These are phyloP conservation scores for Tolypocladium capitatum DNA, from an alignment of 2,329 filamentous ascomycete genomes.

Conservation along the genomic window DNA sequence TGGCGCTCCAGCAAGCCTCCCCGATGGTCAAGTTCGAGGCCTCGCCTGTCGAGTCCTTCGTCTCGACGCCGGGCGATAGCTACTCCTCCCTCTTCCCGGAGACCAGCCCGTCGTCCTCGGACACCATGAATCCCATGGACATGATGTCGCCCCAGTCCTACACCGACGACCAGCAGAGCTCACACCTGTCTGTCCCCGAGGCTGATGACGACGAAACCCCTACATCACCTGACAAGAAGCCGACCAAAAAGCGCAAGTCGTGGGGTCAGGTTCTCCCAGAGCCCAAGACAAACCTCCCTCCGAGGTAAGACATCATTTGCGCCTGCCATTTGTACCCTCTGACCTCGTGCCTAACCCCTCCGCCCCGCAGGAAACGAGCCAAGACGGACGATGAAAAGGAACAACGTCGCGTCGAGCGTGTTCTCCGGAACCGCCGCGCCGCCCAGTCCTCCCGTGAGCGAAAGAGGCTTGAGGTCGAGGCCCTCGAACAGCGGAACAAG, in stretches of 20 bases:
- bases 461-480: conserved; percentile 79
- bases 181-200: conserved; percentile 7
- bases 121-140: conserved; percentile 31
- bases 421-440: conserved; percentile 88
- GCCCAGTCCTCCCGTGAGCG: conserved; percentile 94
- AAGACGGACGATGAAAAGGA: conserved; percentile 99
- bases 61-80: conserved; percentile 35
- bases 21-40: conserved; percentile 38
- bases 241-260: conserved; percentile 87
- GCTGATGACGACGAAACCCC: conserved; percentile 7
- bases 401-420: conserved; percentile 90
- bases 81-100: conserved; percentile 35
- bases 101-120: conserved; percentile 14
- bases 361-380: conserved; percentile 63
- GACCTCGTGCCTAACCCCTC: neutral
- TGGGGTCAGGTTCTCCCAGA: conserved; percentile 96
- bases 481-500: conserved; percentile 62
- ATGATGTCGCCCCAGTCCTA: conserved; percentile 35
- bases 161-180: conserved; percentile 16
- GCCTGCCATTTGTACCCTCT: neutral
- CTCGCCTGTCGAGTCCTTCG: conserved; percentile 40
- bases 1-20: conserved; percentile 28
- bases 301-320: conserved; percentile 48
- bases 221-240: conserved; percentile 48
- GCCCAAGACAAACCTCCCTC: conserved; percentile 91